Evolutionary conservation across 2,329 filamentous ascomycete genomes (phyloP), one percentile per base, ranked within the genome.

Genomic region (Penicillium aurantiogriseum): DNA sequence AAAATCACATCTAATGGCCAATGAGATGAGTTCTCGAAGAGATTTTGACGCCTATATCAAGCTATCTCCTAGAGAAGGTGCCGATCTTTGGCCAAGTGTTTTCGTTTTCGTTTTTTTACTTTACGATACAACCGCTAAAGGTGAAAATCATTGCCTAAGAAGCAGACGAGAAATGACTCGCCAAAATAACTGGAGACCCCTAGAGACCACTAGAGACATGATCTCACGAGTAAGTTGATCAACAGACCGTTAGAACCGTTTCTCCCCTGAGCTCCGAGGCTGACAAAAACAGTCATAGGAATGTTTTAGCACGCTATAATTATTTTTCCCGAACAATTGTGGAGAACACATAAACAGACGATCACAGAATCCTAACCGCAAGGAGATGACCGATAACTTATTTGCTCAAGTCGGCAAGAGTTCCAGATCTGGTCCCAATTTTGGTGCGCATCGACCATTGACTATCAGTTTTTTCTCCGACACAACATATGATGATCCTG

Each of bases 341-440:
- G 64, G 60, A 62, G 56, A 55, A 54, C 25, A 45, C 43, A 68
- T 67, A 63, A 61, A 57, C 58, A 44, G 64, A 64, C 53, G 69
- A 67, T 69, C 67, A 67, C 62, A 66, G 64, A 65, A 63, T 67
- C 57, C 52, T 61, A 58, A 64, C 63, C 43, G 52, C 44, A 63
- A 55, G 60, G 66, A 66, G 60, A 51, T 45, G 66, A 69, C 59
- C 54, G 61, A 59, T 68, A 56, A 36, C 54, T 53, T 58, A 40
- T 51, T 69, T 49, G 46, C 67, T 68, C 23, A 60, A 63, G 57
- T 44, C 51, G 65, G 68, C 52, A 69, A 70, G 66, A 69, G 61
- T 61, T 63, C 60, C 62, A 59, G 60, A 66, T 65, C 55, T 57
- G 67, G 70, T 71, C 65, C 59, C 62, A 70, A 68, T 67, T 64